phyloP scores from a whole-genome alignment of 1,284 basidiomycete species.

The Cryptococcus hybrid region DNA sequence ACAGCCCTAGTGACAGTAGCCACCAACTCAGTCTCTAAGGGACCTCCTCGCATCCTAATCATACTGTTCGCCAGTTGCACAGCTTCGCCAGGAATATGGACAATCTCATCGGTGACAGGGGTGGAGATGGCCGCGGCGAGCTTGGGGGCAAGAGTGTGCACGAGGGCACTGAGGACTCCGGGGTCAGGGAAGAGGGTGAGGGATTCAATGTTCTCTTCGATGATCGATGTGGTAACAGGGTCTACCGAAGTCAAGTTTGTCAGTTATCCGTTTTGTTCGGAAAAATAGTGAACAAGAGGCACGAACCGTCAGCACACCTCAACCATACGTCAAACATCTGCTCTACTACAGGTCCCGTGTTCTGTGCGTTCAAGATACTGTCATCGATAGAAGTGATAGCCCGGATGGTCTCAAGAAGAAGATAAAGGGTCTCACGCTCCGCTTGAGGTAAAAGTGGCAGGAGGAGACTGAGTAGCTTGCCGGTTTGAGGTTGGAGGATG shows the following conservation, averaged over 20 bases:
- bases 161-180: conserved; percentile 52
- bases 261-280: conserved; percentile 1
- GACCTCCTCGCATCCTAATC: conserved; percentile 60
- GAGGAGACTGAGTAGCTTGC: conserved; percentile 75
- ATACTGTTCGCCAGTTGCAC: conserved; percentile 76
- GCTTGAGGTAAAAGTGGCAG: conserved; percentile 78
- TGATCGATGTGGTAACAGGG: conserved; percentile 80
- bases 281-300: conserved; percentile 1
- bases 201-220: conserved; percentile 75
- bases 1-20: conserved; percentile 67
- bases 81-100: conserved; percentile 69
- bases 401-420: conserved; percentile 81
- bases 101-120: conserved; percentile 59
- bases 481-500: conserved; percentile 62
- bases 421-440: conserved; percentile 83
- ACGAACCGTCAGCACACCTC: conserved; percentile 72
- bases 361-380: conserved; percentile 63
- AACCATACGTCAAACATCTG: conserved; percentile 75
- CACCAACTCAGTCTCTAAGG: conserved; percentile 75
- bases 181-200: conserved; percentile 58
- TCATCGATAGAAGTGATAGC: conserved; percentile 73
- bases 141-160: conserved; percentile 68
- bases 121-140: conserved; percentile 65
- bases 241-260: conserved; percentile 55
- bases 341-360: conserved; percentile 63